Evolutionary conservation across 1,139 yeast species (phyloP).

Genomic region (Pichia sp.): DNA sequence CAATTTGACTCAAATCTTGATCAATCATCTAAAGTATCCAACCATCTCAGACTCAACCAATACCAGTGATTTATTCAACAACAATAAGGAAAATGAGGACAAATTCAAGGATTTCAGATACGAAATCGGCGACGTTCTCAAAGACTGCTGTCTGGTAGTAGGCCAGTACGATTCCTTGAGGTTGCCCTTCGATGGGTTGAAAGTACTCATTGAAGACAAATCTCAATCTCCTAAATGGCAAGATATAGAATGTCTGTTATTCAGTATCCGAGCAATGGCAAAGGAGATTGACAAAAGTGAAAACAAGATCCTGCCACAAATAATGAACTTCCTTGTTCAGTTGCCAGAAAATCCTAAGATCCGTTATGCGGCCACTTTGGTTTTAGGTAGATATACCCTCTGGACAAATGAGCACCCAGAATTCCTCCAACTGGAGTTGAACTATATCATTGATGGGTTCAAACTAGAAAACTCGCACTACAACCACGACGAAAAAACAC

Average conservation of each 20-base stretch:
- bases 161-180: slow-evolving; percentile 69
- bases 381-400: slow-evolving; percentile 88
- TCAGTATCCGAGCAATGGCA: slow-evolving; percentile 92
- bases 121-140: slow-evolving; percentile 94
- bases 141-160: slow-evolving; percentile 88
- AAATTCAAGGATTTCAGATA: slow-evolving; percentile 90
- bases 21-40: slow-evolving; percentile 76
- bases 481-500: slow-evolving; percentile 29
- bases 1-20: slow-evolving; percentile 61
- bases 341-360: slow-evolving; percentile 85
- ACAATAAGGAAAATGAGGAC: slow-evolving; percentile 74
- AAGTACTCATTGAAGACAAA: slow-evolving; percentile 33
- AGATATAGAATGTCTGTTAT: slow-evolving; percentile 82
- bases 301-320: slow-evolving; percentile 65
- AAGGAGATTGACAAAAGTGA: slow-evolving; percentile 75
- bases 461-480: slow-evolving; percentile 21
- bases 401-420: slow-evolving; percentile 91
- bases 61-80: slow-evolving; percentile 31
- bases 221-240: slow-evolving; percentile 56
- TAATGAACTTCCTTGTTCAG: slow-evolving; percentile 65
- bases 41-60: slow-evolving; percentile 34
- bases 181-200: slow-evolving; percentile 55
- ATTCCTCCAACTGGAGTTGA: slow-evolving; percentile 74
- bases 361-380: slow-evolving; percentile 88
- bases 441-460: slow-evolving; percentile 80